Conservation (phyloP, 2,329 filamentous ascomycete species). For the Endothia cerciana region DNA sequence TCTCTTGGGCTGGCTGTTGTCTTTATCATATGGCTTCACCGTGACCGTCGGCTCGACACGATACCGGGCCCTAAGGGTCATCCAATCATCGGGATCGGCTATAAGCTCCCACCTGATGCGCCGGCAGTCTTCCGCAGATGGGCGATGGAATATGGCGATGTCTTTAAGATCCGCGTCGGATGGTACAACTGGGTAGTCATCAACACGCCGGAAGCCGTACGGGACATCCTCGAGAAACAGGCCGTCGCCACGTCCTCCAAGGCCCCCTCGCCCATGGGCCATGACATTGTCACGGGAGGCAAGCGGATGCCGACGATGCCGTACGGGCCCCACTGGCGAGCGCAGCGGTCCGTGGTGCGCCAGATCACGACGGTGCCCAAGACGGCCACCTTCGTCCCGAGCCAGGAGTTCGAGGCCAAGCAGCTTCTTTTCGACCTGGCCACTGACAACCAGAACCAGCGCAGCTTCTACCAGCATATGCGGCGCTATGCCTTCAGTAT, state of each 20-base stretch:
- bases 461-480: conserved; percentile 36
- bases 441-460: conserved; percentile 37
- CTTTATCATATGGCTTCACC: too few relatives aligned
- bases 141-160: conserved; percentile 47
- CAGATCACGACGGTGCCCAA: conserved; percentile 41
- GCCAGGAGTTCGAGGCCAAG: conserved; percentile 50
- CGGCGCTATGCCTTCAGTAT: conserved; percentile 37
- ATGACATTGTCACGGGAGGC: conserved; percentile 44
- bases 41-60: too few relatives aligned
- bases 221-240: conserved; percentile 47
- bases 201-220: conserved; percentile 47
- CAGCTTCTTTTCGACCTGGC: conserved; percentile 47
- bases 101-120: too few relatives aligned
- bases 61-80: too few relatives aligned
- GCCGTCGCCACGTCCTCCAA: conserved; percentile 40
- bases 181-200: conserved; percentile 50
- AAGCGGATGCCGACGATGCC: conserved; percentile 45
- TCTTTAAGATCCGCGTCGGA: conserved; percentile 48
- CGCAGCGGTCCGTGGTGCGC: conserved; percentile 42
- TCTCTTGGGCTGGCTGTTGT: too few relatives aligned
- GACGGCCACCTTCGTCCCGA: conserved; percentile 45
- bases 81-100: too few relatives aligned
- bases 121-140: conserved; percentile 36
- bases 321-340: conserved; percentile 46
- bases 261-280: conserved; percentile 42